phyloP scores from a whole-genome alignment of 2,329 filamentous ascomycete species.

The Nemania sp. region DNA sequence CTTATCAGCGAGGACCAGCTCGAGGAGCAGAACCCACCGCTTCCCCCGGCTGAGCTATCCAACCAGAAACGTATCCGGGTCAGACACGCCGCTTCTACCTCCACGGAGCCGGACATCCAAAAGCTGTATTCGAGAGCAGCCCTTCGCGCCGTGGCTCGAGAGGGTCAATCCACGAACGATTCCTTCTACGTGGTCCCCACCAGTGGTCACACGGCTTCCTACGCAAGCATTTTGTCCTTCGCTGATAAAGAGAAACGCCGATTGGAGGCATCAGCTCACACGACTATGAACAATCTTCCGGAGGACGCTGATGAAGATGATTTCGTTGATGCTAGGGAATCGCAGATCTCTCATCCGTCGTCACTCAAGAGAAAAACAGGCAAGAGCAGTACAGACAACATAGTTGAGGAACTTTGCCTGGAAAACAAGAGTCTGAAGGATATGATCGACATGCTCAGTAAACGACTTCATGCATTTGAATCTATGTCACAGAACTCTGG shows the following conservation, averaged over 20 bases:
- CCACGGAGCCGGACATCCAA: conserved; percentile 73
- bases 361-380: conserved; percentile 46
- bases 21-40: conserved; percentile 47
- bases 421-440: conserved; percentile 87
- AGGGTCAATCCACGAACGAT: conserved; percentile 65
- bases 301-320: conserved; percentile 76
- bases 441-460: conserved; percentile 82
- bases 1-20: conserved; percentile 58
- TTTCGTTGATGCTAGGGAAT: conserved; percentile 86
- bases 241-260: conserved; percentile 68
- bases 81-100: conserved; percentile 38
- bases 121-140: conserved; percentile 86
- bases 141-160: conserved; percentile 74
- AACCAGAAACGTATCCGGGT: conserved; percentile 44
- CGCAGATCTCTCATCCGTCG: conserved; percentile 50
- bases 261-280: conserved; percentile 54
- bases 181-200: conserved; percentile 96
- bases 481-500: conserved; percentile 86
- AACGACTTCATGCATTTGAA: conserved; percentile 90
- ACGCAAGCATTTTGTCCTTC: conserved; percentile 82
- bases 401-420: conserved; percentile 82
- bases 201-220: conserved; percentile 87
- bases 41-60: conserved; percentile 44
- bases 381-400: conserved; percentile 54
- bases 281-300: conserved; percentile 40